Conservation (phyloP, 2,329 filamentous ascomycete species). For the Aspergillus aculeatus region DNA sequence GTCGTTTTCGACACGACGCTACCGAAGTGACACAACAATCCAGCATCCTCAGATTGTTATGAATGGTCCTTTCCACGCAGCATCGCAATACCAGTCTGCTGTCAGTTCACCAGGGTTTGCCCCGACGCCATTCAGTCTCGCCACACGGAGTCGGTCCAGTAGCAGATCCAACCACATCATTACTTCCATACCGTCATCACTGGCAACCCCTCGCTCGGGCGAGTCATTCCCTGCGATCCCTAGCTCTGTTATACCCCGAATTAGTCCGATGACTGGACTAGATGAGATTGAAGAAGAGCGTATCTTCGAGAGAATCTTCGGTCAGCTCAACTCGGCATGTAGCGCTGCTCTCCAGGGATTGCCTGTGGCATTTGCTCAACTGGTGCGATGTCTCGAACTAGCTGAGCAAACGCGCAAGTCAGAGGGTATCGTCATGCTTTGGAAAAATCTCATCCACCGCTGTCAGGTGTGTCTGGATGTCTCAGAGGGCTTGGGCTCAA, state of each 20-base stretch:
- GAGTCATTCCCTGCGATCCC: constrained; percentile 67
- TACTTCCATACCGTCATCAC: constrained; percentile 46
- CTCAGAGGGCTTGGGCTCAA: constrained; percentile 68
- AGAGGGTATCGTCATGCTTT: constrained; percentile 62
- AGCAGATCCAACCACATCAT: constrained; percentile 56
- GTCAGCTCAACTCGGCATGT: constrained; percentile 70
- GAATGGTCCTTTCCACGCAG: constrained; percentile 33
- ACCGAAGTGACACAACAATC: constrained; percentile 53
- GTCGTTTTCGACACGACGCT: constrained; percentile 43
- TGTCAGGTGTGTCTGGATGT: constrained; percentile 70
- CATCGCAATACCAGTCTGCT: constrained; percentile 27
- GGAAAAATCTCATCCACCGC: constrained; percentile 69
- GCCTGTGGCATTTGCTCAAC: constrained; percentile 67
- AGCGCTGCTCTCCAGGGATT: constrained; percentile 71
- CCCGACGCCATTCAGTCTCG: constrained; percentile 34
- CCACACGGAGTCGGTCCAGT: constrained; percentile 45
- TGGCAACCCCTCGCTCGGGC: constrained; percentile 72
- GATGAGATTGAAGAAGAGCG: constrained; percentile 71
- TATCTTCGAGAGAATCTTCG: constrained; percentile 78
- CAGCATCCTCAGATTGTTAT: constrained; percentile 42
- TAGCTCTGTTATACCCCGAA: constrained; percentile 49
- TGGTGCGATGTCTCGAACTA: constrained; percentile 62
- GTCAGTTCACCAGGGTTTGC: constrained; percentile 32
- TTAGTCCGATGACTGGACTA: constrained; percentile 59
- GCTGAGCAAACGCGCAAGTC: constrained; percentile 61